phyloP scores from a whole-genome alignment of 352 stramenopile genomes.

The Pythium brassicae region DNA sequence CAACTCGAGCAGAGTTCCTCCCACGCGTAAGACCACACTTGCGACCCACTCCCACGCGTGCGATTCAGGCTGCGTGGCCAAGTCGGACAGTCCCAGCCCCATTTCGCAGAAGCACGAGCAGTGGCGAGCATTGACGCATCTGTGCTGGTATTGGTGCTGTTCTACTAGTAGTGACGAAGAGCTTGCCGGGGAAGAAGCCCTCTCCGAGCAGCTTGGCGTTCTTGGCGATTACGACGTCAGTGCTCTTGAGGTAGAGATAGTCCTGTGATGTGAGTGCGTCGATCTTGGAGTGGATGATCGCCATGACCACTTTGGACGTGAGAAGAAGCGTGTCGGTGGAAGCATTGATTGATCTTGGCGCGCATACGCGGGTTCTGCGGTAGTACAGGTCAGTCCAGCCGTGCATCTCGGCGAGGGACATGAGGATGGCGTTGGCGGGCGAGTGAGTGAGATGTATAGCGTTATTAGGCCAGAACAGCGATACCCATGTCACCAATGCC shows the following conservation, averaged over 20 bases:
- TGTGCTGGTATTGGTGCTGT: no score
- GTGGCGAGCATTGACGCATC: slow-evolving; percentile 47
- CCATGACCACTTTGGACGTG: slow-evolving; percentile 36
- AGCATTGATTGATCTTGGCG: slow-evolving; percentile 62
- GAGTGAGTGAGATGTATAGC: not conserved
- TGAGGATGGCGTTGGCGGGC: slow-evolving; percentile 28
- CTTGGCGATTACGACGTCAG: slow-evolving; percentile 33
- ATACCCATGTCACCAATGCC: no score
- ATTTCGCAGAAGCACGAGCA: slow-evolving; percentile 53
- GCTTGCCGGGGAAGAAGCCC: slow-evolving; percentile 33
- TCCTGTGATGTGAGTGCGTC: slow-evolving; percentile 32
- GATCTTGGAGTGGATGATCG: slow-evolving; percentile 26
- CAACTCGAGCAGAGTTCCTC: not conserved
- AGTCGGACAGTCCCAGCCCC: slow-evolving; percentile 38
- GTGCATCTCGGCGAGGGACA: slow-evolving; percentile 50
- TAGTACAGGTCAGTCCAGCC: slow-evolving; percentile 53
- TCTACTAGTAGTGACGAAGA: slow-evolving; percentile 43
- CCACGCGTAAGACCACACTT: not conserved
- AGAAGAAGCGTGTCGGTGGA: slow-evolving; percentile 60
- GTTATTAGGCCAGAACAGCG: no score
- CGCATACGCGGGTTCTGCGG: slow-evolving; percentile 35
- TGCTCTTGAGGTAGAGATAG: slow-evolving; percentile 24
- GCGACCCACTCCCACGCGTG: slow-evolving; percentile 34
- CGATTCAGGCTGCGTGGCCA: slow-evolving; percentile 56
- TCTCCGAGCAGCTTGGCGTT: slow-evolving; percentile 39